Conservation (phyloP, 192 early-diverging fungal species). For the Thoreauomyces humboldtii region DNA sequence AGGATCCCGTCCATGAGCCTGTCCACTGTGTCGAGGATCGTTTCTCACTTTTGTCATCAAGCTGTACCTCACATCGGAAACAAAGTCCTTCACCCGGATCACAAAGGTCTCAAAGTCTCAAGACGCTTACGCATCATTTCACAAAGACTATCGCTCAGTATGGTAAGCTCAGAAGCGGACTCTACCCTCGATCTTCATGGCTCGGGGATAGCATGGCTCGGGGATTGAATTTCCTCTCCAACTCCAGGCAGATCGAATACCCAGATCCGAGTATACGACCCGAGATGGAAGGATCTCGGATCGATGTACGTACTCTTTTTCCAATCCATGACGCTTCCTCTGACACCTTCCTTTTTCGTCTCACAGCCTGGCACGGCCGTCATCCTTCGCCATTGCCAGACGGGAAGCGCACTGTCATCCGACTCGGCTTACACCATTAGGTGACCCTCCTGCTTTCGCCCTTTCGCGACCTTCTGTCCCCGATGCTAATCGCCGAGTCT, state of each 20-base stretch:
- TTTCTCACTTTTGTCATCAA: conserved; percentile 8
- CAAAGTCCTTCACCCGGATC: conserved; percentile 21
- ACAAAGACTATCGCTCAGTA: conserved; percentile 23
- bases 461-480: neutral
- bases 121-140: conserved; percentile 26
- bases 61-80: conserved; percentile 39
- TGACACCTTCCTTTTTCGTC: too few relatives aligned
- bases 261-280: conserved; percentile 27
- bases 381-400: conserved; percentile 35
- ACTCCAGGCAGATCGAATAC: conserved; percentile 32
- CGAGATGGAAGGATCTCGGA: conserved; percentile 36
- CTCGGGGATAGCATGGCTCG: neutral
- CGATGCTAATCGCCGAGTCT: neutral
- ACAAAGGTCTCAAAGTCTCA: conserved; percentile 34
- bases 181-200: neutral
- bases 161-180: conserved; percentile 27
- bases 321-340: too few relatives aligned
- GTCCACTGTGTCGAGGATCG: too few relatives aligned
- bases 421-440: conserved; percentile 21
- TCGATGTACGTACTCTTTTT: conserved; percentile 29
- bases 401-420: conserved; percentile 33
- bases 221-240: neutral
- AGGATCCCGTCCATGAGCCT: too few relatives aligned
- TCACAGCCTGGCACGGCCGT: conserved; percentile 29
- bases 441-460: conserved; percentile 10